Evolutionary conservation across 2,329 filamentous ascomycete species (phyloP), one percentile per base, ranked within the genome.

Genomic region (Xylariales sp.): DNA sequence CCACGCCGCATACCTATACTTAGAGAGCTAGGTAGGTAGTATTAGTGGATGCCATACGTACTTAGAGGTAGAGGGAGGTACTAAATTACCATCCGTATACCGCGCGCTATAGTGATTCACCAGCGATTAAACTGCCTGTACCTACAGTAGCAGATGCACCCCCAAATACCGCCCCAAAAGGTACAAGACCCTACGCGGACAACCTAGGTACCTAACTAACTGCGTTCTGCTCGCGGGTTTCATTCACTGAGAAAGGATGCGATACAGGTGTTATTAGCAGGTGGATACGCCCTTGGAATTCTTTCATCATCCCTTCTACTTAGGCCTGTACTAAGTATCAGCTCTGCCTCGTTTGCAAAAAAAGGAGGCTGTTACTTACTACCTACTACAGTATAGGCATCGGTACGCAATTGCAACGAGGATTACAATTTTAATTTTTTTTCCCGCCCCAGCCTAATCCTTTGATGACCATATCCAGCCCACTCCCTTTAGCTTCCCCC

Each of bases 261-360:
- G 23, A 46, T 69, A 64, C 57, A 49, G 59, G 58, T 50, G 63
- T 61, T 64, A 63, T 66, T 67, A 66, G 67, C 59, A 41, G 63
- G 70, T 72, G 71, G 70, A 64, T 61, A 69, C 67, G 53, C 62
- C 63, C 49, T 64, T 68, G 67, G 67, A 63, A 71, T 67, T 65
- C 69, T 70, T 72, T 70, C 71, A 70, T 71, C 71, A 71, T 71
- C 65, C 71, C 71, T 70, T 71, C 60, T 53, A 34, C 48, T 64
- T 23, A 69, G 61, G 39, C 63, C 61, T 60, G 62, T 53, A 65
- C 63, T 64, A 61, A 61, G 62, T 53, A 65, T 65, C 67, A 61
- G 64, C 69, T 67, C 30, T 69, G 60, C 61, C 66, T 69, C 68
- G 62, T 61, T 68, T 65, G 52, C 48, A 50, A 41, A 70, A 65